phyloP scores from a whole-genome alignment of 768 basidiomycete species.

The Kwoniella shandongensis region DNA sequence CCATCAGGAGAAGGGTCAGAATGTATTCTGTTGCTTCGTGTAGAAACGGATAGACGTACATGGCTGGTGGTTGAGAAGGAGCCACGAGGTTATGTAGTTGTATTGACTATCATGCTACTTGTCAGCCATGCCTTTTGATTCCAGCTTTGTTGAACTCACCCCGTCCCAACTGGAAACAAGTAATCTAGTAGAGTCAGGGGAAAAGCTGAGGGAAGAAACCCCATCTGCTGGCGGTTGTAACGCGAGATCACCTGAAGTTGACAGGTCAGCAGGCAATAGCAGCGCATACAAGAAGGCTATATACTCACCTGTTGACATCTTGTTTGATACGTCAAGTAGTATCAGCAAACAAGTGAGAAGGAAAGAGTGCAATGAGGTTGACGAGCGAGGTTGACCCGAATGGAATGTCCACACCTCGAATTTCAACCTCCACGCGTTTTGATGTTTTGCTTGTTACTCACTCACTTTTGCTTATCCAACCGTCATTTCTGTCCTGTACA shows the following conservation, averaged over 20 bases:
- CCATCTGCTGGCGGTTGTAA: conserved; percentile 73
- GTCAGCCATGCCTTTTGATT: not conserved
- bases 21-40: conserved; percentile 48
- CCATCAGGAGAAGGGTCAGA: not conserved
- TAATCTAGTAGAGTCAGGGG: conserved; percentile 76
- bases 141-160: conserved; percentile 55
- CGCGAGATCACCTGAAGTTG: conserved; percentile 35
- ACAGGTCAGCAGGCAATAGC: not conserved
- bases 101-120: conserved; percentile 29
- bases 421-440: too few relatives aligned
- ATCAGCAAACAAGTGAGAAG: too few relatives aligned
- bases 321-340: too few relatives aligned
- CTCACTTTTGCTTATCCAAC: too few relatives aligned
- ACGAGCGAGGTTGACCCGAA: not conserved
- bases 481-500: too few relatives aligned
- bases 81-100: conserved; percentile 34
- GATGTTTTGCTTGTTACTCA: not conserved
- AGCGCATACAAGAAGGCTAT: too few relatives aligned
- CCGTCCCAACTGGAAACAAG: conserved; percentile 91
- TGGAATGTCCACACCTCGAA: too few relatives aligned
- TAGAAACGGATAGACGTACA: conserved; percentile 48
- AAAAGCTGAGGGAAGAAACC: conserved; percentile 76
- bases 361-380: not conserved
- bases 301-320: conserved; percentile 30
- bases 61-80: conserved; percentile 26